These are phyloP conservation scores for Phialophora macrospora DNA, from an alignment of 2,329 filamentous ascomycete genomes.

Conservation along the genomic window DNA sequence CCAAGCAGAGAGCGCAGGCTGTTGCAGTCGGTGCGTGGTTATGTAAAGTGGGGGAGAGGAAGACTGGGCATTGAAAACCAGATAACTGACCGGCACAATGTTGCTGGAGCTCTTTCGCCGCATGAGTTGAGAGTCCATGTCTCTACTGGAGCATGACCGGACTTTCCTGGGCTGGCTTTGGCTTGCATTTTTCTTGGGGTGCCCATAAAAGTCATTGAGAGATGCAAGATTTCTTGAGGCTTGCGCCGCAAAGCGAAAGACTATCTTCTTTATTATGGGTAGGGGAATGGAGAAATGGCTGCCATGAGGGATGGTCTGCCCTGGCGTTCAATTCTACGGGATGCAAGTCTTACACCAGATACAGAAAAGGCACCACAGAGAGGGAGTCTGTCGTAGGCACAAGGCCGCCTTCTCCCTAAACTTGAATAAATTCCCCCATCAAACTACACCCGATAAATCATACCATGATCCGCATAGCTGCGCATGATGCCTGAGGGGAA, in stretches of 20 bases:
- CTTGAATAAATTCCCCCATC: background rate
- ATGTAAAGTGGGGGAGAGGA: constrained; percentile 61
- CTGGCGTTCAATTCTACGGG: constrained; percentile 26
- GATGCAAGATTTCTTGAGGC: constrained; percentile 31
- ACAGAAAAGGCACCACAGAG: constrained; percentile 11
- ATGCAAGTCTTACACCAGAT: constrained; percentile 23
- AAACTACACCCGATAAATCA: background rate
- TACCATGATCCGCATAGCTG: background rate
- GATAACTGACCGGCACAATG: constrained; percentile 11
- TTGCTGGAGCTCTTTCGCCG: constrained; percentile 20
- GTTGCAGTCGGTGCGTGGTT: constrained; percentile 83
- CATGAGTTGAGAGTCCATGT: constrained; percentile 31
- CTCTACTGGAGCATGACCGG: constrained; percentile 21
- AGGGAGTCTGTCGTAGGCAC: constrained; percentile 1
- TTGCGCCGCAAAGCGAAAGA: constrained; percentile 27
- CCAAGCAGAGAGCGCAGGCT: constrained; percentile 62
- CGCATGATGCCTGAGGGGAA: background rate
- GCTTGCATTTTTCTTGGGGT: constrained; percentile 34
- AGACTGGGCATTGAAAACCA: background rate
- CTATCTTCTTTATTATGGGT: constrained; percentile 25
- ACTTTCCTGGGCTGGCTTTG: constrained; percentile 26
- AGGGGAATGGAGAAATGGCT: constrained; percentile 11
- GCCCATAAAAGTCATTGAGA: constrained; percentile 31
- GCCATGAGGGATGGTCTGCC: constrained; percentile 18
- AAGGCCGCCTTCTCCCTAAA: constrained; percentile 22